phyloP scores from a whole-genome alignment of 2,329 filamentous ascomycete genomes.

The Apiospora rasikravindrae region DNA sequence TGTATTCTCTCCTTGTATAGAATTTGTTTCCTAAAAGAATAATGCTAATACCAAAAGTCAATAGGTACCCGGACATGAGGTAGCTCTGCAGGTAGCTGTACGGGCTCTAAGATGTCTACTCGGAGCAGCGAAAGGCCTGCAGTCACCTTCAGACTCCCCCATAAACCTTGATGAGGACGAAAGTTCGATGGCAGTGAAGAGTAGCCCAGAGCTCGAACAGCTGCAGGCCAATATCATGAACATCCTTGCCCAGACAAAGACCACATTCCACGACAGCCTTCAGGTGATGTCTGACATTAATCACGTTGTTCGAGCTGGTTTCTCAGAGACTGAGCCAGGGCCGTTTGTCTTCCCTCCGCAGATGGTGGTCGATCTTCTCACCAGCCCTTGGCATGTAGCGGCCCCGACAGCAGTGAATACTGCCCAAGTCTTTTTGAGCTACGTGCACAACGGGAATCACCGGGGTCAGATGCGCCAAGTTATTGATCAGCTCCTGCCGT shows the following conservation, averaged over 20 bases:
- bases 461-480: constrained; percentile 50
- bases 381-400: constrained; percentile 63
- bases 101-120: constrained; percentile 70
- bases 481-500: constrained; percentile 60
- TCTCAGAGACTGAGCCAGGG: constrained; percentile 74
- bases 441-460: constrained; percentile 53
- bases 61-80: constrained; percentile 41
- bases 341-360: constrained; percentile 76
- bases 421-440: constrained; percentile 72
- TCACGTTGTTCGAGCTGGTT: constrained; percentile 73
- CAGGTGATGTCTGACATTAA: constrained; percentile 71
- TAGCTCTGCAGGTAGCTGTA: constrained; percentile 54
- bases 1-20: no score
- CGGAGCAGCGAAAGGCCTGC: constrained; percentile 74
- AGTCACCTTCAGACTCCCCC: constrained; percentile 68
- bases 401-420: constrained; percentile 74
- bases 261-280: constrained; percentile 59
- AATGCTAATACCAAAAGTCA: no score
- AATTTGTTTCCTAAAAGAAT: no score
- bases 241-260: constrained; percentile 51
- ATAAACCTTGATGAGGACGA: constrained; percentile 69
- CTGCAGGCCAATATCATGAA: constrained; percentile 54
- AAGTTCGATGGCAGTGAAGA: constrained; percentile 20
- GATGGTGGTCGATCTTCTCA: constrained; percentile 70
- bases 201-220: constrained; percentile 29